A percentile compares a stretch with the other conserved stretches of the same genome.
Evolutionary conservation across 2,329 filamentous ascomycete genomes (phyloP).

Genomic region (Colletotrichum abscissum): DNA sequence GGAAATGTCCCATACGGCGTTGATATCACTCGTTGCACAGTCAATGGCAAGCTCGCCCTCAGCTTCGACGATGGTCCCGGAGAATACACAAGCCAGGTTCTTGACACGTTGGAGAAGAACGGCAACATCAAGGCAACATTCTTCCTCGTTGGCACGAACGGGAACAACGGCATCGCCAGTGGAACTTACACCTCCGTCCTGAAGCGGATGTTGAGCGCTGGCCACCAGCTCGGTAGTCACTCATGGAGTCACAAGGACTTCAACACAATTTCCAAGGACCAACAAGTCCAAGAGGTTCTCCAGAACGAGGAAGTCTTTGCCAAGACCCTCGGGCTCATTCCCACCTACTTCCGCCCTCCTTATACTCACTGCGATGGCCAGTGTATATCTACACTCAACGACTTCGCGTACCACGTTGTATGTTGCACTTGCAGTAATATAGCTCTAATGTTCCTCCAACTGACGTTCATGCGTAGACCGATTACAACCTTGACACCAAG

Average conservation of each 20-base stretch:
- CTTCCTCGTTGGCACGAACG: conserved; percentile 48
- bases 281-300: conserved; percentile 52
- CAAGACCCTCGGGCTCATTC: conserved; percentile 55
- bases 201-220: conserved; percentile 54
- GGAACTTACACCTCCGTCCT: conserved; percentile 53
- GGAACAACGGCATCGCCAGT: conserved; percentile 46
- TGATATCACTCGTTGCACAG: conserved; percentile 47
- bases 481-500: conserved; percentile 46
- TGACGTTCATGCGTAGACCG: conserved; percentile 33
- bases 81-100: conserved; percentile 45
- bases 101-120: conserved; percentile 48
- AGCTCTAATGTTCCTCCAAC: too few relatives aligned
- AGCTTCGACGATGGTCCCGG: conserved; percentile 53
- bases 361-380: conserved; percentile 43
- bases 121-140: conserved; percentile 49
- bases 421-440: neutral
- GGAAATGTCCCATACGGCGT: conserved; percentile 45
- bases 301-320: conserved; percentile 58
- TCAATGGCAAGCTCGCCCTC: conserved; percentile 48
- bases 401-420: conserved; percentile 49
- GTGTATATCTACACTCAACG: conserved; percentile 40
- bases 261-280: conserved; percentile 45
- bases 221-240: conserved; percentile 61
- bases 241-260: conserved; percentile 61
- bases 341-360: conserved; percentile 59